Evolutionary conservation across 768 basidiomycete genomes (phyloP), one percentile per base, ranked within the genome.

Genomic region (Serendipita sp.): DNA sequence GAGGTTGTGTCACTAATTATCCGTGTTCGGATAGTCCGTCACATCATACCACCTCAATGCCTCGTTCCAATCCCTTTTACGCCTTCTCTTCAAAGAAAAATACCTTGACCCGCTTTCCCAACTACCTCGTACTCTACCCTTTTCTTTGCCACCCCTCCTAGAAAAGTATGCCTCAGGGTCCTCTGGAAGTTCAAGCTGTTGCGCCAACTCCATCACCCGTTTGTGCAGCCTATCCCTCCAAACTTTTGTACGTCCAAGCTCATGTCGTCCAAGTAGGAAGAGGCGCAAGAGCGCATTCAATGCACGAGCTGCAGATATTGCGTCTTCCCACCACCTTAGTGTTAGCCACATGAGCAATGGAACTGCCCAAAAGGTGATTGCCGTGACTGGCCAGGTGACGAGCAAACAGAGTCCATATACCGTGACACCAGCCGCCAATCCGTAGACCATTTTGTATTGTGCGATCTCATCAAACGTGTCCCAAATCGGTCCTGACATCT

Each of bases 21-120:
- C 38, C 38, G 14, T 38, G 38, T 38, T 78, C 0, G 87, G 87
- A 68, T 88, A 92, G 71, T 90, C 89, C 17, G 88, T 84, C 65
- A 86, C 78, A 66, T 91, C 89, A 66, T 90, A 90, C 62, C 89
- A 72, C 51, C 88, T 76, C 50, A 92, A 72, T 3, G 85, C 89
- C 73, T 92, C 90, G 67, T 90, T 90, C 90, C 90, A 92, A 68
- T 92, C 90, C 66, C 88, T 79, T 72, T 92, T 92, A 66, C 89
- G 76, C 68, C 90, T 74, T 65, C 89, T 75, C 63, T 79, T 80
- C 63, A 92, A 76, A 20, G 89, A 91, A 69, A 92, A 92, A 69
- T 91, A 92, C 66, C 82, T 78, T 42, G 81, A 75, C 30, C 78
- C 76, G 64, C 85, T 83, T 65, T 86, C 86, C 66, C 66, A 69